Base-by-base conservation (phyloP, 2,329 filamentous ascomycete genomes). In the Calcarisporium arbuscula region DNA sequence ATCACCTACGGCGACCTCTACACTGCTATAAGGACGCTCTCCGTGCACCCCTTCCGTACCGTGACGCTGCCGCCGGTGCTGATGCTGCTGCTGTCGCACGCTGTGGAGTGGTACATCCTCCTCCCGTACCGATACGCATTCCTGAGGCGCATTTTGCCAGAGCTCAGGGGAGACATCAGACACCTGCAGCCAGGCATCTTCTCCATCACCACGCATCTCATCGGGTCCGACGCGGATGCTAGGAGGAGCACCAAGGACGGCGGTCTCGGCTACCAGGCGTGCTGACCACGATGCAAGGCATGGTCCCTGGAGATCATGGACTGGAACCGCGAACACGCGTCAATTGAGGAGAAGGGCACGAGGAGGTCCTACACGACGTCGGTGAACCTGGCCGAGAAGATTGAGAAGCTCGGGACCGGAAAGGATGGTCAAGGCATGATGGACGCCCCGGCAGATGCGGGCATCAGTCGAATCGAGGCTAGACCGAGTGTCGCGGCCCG, bases 181-280 rank as follows among this genome's bases (percentile, higher is more conserved):
- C 43, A 59, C 35, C 41, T 70, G 25, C 65, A 70, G 49, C 65
- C 65, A 8, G 53, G 55, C 2, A 50, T 56, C 5, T 56, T 67
- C 31, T 51, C 48, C 5, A 57, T 61, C 9, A 43, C 54, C 5
- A 47, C 57, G 17, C 58, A 64, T 33, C 47, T 53, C 22, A 41
- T 67, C 6, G 51, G 59, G 5, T 57, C 60, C 23, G 62, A 67
- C 36, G 44, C 43, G 9, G 45, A 51, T 28, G 65, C 65, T 5
- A 51, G 54, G 42, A 58, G 44, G 41, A 43, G 47, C 5, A 52
- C 61, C 2, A 54, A 52, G 20, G 54, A 65, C 7, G 65, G 65
- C 1, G 65, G 65, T 0, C 41, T 70, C 19, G 67, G 62, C 8
- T 68, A 68, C 32, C 36, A 34, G 30, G 54, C 50, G 4, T 51